Base-by-base conservation (phyloP, 345 rosid genomes). In the Cochlearia excelsa region DNA sequence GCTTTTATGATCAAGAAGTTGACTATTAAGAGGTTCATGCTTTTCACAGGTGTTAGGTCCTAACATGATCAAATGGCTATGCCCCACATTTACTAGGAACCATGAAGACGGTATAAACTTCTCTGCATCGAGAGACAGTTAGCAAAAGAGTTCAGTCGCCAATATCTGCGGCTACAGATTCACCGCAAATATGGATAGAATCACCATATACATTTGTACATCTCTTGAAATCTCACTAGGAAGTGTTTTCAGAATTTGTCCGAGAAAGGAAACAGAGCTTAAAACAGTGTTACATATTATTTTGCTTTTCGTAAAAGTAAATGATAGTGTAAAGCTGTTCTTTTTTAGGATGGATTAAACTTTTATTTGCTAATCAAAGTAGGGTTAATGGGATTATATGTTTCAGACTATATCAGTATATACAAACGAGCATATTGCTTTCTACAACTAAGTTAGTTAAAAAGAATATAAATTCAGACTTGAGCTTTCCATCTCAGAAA, bases 31-130 rank as follows among this genome's bases (percentile, higher is more conserved):
- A 8, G 38, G 11, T 70, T 26, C 38, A 51, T 57, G 3, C 49
- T 54, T 73, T 58, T 58, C 46, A 65, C 88, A 91, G 96, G 84
- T 91, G 6, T 73, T 91, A 63, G 95, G 96, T 28, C 78, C 85
- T 31, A 81, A 82, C 83, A 61, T 79, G 75, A 74, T 82, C 65
- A 84, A 71, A 72, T 91, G 98, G 98, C 69, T 91, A 23, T 80
- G 86, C 51, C 96, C 92, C 9, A 74, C 82, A 26, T 72, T 84
- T 50, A 48, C 70, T 10, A 57, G 78, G 74, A 84, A 89, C 70
- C 79, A 83, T n/a, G 82, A 77, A 72, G 95, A 84, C 29, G 87
- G 86, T 62, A 63, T 66, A 54, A 65, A 56, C 78, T 84, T 81
- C 68, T 82, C 76, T 29, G 5, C 43, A 2, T 39, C n/a, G n/a